Conservation (phyloP, 495 filamentous ascomycete genomes). For the Penicillium flavigenum region DNA sequence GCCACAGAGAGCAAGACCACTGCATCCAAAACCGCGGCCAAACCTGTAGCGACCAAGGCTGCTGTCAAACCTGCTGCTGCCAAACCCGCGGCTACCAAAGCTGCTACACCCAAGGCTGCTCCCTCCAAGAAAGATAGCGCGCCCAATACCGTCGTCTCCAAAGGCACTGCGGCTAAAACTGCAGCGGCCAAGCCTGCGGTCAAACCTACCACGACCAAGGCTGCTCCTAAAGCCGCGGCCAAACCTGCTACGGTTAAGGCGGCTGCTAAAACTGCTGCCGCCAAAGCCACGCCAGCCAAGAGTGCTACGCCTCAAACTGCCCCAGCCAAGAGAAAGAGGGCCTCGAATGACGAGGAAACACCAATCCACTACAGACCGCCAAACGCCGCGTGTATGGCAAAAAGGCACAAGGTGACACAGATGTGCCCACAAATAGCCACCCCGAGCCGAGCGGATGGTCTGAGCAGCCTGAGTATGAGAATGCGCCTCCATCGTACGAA, state of each 20-base stretch:
- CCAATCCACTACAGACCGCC: background rate
- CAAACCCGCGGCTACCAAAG: background rate
- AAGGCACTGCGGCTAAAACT: background rate
- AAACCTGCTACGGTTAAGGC: background rate
- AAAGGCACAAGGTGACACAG: background rate
- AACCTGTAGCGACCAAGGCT: too few relatives aligned
- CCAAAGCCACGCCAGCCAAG: background rate
- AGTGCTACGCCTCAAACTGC: background rate
- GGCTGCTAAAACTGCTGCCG: background rate
- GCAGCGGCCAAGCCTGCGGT: too few relatives aligned
- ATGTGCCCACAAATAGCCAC: background rate
- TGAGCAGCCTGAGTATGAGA: background rate
- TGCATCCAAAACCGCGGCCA: background rate
- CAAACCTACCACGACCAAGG: background rate
- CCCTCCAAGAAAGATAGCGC: background rate
- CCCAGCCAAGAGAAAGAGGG: background rate
- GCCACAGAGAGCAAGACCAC: background rate
- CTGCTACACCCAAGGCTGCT: background rate
- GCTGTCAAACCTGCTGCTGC: too few relatives aligned
- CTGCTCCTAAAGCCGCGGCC: background rate
- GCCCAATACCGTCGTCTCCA: background rate
- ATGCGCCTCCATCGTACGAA: constrained; percentile 4
- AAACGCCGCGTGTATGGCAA: background rate
- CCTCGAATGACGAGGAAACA: background rate
- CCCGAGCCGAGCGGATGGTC: background rate